A percentile compares a stretch with the other conserved stretches of the same genome.
Conservation (phyloP, 129 eudicot genomes). For the Chrysanthemum makinoi region DNA sequence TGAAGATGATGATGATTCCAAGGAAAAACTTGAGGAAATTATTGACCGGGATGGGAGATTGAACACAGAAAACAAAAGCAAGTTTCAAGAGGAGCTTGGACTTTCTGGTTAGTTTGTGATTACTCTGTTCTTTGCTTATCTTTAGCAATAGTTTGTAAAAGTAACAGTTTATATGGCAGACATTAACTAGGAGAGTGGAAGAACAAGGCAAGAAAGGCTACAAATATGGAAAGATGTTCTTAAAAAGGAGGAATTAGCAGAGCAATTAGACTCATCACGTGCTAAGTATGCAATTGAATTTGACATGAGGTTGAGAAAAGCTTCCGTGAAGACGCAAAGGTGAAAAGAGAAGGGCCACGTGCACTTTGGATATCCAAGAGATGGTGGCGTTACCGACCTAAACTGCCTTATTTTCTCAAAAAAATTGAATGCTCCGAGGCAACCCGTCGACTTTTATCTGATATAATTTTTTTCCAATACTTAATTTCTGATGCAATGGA, state of each 20-base stretch:
- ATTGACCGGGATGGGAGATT: conserved; percentile 40
- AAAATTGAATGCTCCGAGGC: conserved; percentile 93
- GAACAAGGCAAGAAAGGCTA: conserved; percentile 90
- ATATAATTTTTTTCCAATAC: no score
- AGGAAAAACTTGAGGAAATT: conserved; percentile 40
- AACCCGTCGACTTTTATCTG: conserved; percentile 9
- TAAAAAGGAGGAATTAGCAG: conserved; percentile 36
- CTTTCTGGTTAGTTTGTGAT: conserved; percentile 53
- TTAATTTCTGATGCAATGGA: conserved; percentile 9
- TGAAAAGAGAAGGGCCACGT: conserved; percentile 60
- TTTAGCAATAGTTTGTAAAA: not conserved
- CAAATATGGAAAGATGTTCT: conserved; percentile 60
- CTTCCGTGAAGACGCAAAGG: conserved; percentile 78
- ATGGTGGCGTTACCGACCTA: conserved; percentile 99
- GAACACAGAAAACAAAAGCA: conserved; percentile 39
- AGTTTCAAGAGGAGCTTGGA: conserved; percentile 50
- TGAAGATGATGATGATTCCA: conserved; percentile 40
- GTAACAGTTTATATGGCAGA: conserved; percentile 24
- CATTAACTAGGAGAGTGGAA: conserved; percentile 37
- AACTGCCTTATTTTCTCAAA: conserved; percentile 93
- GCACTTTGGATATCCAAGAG: conserved; percentile 93
- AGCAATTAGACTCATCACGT: conserved; percentile 52
- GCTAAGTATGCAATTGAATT: conserved; percentile 80
- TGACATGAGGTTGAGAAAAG: conserved; percentile 93
- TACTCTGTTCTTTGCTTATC: not conserved